Percentiles rank a stretch among this genome's conserved stretches.
Conservation (phyloP, 345 rosid species). For the Tarenaya hassleriana region DNA sequence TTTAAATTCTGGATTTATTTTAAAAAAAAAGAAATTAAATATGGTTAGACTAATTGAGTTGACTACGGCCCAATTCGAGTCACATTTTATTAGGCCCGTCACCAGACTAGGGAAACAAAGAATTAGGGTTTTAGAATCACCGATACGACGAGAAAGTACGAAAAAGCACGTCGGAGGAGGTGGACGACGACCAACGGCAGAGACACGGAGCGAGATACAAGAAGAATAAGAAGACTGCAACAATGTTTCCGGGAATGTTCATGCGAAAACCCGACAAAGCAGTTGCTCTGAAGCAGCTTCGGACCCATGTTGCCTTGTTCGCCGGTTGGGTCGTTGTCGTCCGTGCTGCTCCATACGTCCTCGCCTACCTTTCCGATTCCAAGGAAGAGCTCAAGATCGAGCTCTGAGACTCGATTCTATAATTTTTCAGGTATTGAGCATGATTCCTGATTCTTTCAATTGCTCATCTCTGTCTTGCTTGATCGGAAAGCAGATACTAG, state of each 20-base stretch:
- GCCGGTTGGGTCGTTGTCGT: conserved; percentile 52
- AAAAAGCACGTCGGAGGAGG: no score
- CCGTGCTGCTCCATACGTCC: conserved; percentile 66
- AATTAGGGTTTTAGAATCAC: no score
- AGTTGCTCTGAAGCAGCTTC: conserved; percentile 73
- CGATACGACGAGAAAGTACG: no score
- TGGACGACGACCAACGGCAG: background rate
- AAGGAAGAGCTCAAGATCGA: conserved; percentile 79
- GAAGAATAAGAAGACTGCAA: no score
- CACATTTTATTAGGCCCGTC: no score
- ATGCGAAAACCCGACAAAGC: conserved; percentile 76
- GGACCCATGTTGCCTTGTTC: conserved; percentile 50
- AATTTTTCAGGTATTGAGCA: conserved; percentile 2
- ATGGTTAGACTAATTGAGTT: no score
- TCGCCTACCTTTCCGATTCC: conserved; percentile 52
- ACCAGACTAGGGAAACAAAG: no score
- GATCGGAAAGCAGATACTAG: background rate
- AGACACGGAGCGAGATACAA: background rate
- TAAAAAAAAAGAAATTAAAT: conserved; percentile 18
- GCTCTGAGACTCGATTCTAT: conserved; percentile 28
- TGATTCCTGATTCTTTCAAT: background rate
- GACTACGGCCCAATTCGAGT: no score
- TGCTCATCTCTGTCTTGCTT: background rate
- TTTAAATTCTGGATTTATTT: no score
- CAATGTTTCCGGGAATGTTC: conserved; percentile 84